Evolutionary conservation across 345 rosid species (phyloP), one percentile per base, ranked within the genome.

Genomic region (Camelina sativa): DNA sequence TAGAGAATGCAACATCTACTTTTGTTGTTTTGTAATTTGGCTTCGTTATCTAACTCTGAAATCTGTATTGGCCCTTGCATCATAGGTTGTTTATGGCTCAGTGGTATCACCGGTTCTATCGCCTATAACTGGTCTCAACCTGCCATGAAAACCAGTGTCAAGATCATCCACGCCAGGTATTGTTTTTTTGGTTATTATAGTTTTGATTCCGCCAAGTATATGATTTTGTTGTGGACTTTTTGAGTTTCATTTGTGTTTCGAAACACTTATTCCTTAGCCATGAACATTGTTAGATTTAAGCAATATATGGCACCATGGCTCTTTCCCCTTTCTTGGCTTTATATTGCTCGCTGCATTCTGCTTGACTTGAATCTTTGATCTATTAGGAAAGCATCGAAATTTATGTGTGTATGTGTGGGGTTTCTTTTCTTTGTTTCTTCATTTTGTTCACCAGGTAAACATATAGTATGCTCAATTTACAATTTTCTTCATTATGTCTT

Each of bases 91-190:
- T 67, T 93, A 52, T 93, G 98, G 98, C 89, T 91, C 12, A 81
- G 89, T 72, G 96, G 93, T 47, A 83, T 93, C 16, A 72, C 86
- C 47, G 92, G 97, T 46, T 91, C 95, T 40, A 79, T 89, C 34
- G 92, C 92, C 7, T 93, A 91, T 78, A 93, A 93, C 78, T 91
- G 97, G 97, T 87, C 98, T 59, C 91, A 82, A 59, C 96, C 96
- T 28, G 75, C 71, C 69, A 91, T 91, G 98, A 91, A 93, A 71
- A 86, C 98, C 59, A 91, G 97, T 81, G 92, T 93, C 81, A 89
- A 85, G 85, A 79, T 91, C 64, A 93, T 93, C 67, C 98, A 93
- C 63, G 98, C 96, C 54, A 89, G 96, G 96, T 91, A 3, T 47
- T 46, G 7, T 63, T 28, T 4, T 25, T 25, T 23, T 61, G 4